phyloP scores from a whole-genome alignment of 176 grass and related monocot species.

The barley (Hordeum vulgare) region DNA sequence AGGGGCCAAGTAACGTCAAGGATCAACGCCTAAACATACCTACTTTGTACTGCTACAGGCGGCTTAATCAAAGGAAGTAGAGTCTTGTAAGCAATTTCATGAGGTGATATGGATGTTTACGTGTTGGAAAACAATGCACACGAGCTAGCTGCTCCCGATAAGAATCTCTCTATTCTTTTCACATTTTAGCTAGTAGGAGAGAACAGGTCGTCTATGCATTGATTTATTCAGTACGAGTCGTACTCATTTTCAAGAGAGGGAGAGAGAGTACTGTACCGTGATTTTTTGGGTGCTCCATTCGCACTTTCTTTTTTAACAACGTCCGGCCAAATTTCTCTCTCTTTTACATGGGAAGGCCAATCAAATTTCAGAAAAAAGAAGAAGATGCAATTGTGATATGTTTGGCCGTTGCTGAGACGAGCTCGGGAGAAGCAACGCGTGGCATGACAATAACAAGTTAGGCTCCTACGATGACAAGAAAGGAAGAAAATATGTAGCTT shows the following conservation, averaged over 20 bases:
- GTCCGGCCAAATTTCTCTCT: not conserved
- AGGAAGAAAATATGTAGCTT: not conserved
- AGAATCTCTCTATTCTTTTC: slow-evolving; percentile 1
- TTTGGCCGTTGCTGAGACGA: not conserved
- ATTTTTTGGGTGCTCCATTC: not conserved
- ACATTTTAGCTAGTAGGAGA: not conserved
- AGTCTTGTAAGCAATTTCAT: slow-evolving; percentile 50
- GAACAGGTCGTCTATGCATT: not conserved
- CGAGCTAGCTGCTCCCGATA: not conserved
- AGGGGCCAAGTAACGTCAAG: not conserved
- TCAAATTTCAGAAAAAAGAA: not conserved
- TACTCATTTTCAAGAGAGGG: not conserved
- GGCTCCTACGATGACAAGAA: not conserved
- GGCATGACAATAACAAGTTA: slow-evolving; percentile 3
- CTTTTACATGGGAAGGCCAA: not conserved
- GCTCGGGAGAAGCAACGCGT: not conserved
- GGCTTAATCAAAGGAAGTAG: slow-evolving; percentile 30
- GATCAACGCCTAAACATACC: slow-evolving; percentile 22
- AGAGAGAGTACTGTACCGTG: not conserved
- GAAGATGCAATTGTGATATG: not conserved
- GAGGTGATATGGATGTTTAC: slow-evolving; percentile 43
- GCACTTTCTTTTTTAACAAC: not conserved
- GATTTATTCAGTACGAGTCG: not conserved
- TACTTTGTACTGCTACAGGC: slow-evolving; percentile 13
- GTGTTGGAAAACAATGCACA: slow-evolving; percentile 13